phyloP scores from a whole-genome alignment of 192 early-diverging fungal species.

The Coemansia erecta region DNA sequence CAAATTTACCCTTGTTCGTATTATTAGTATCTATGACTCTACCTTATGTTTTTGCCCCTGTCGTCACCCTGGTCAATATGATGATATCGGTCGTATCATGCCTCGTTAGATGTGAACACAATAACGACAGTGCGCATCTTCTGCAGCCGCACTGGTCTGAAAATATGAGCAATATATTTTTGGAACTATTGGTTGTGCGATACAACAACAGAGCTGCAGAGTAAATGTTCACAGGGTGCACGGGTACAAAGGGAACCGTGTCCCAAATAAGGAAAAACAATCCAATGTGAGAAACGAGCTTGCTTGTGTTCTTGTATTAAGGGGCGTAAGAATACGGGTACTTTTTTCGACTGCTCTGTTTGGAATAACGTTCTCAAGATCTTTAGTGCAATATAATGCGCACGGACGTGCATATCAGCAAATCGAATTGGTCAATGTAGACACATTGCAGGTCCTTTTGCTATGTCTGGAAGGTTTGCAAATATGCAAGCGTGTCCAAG shows the following conservation, averaged over 20 bases:
- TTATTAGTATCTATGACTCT: slow-evolving; percentile 7
- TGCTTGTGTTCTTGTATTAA: background rate
- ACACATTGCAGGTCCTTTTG: too few relatives aligned
- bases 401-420: background rate
- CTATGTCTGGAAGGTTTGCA: too few relatives aligned
- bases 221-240: background rate
- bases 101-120: too few relatives aligned
- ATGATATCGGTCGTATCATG: too few relatives aligned
- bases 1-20: background rate
- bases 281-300: slow-evolving; percentile 1
- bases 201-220: too few relatives aligned
- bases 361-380: slow-evolving; percentile 2
- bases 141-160: too few relatives aligned
- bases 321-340: background rate
- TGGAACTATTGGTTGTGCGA: too few relatives aligned
- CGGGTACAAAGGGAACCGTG: background rate
- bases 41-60: background rate
- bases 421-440: too few relatives aligned
- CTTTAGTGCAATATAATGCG: slow-evolving; percentile 4
- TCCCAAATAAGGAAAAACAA: slow-evolving; percentile 4
- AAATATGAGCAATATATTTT: too few relatives aligned
- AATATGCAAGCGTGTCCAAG: background rate
- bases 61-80: background rate
- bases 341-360: background rate
- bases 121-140: too few relatives aligned